Evolutionary conservation across 805 yeast genomes (phyloP).

Genomic region (Barnettozyma salicaria): DNA sequence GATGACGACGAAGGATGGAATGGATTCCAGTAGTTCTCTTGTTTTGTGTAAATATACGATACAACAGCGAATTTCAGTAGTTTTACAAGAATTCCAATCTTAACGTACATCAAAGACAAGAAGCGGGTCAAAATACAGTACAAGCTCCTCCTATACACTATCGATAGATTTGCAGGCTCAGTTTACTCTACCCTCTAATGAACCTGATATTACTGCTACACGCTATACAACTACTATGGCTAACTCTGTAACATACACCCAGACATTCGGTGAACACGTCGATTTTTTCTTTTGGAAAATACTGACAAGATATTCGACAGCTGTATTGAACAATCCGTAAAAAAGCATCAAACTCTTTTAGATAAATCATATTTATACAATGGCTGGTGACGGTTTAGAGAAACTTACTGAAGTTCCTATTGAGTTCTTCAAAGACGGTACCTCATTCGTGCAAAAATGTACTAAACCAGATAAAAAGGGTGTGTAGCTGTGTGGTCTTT

Average conservation of each 20-base stretch:
- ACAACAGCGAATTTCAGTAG: too few relatives aligned
- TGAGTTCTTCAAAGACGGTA: conserved; percentile 88
- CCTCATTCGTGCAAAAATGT: conserved; percentile 83
- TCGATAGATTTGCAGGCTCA: too few relatives aligned
- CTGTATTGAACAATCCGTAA: background rate
- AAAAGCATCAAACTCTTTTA: background rate
- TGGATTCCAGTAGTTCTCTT: conserved; percentile 29
- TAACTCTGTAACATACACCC: background rate
- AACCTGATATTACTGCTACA: too few relatives aligned
- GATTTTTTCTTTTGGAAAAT: too few relatives aligned
- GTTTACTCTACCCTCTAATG: too few relatives aligned
- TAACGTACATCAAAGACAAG: background rate
- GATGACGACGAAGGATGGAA: conserved; percentile 35
- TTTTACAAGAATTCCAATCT: too few relatives aligned
- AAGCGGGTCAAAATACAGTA: background rate
- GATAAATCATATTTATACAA: conserved; percentile 8
- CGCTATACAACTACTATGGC: too few relatives aligned
- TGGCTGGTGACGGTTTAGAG: conserved; percentile 59
- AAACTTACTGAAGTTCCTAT: conserved; percentile 80
- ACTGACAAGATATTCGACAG: too few relatives aligned
- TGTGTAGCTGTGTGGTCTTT: too few relatives aligned
- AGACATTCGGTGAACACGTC: conserved; percentile 10
- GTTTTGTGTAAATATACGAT: too few relatives aligned
- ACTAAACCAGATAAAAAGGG: conserved; percentile 86
- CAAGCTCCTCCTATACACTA: too few relatives aligned